A percentile compares a stretch with the other conserved stretches of the same genome.
Conservation (phyloP, 169 alveolate genomes). For the Ichthyophthirius multifiliis region DNA sequence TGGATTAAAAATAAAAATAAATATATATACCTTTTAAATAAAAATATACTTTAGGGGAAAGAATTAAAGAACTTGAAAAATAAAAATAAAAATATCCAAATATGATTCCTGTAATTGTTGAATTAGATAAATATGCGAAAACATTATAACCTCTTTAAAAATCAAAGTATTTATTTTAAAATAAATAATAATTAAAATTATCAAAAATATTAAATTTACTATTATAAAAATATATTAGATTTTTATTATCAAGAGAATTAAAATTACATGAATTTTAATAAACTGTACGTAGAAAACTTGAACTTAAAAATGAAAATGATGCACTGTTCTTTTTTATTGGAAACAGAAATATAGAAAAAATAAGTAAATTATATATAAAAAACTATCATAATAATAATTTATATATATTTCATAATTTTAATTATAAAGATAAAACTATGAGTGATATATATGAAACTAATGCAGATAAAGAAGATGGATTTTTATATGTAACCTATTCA, state of each 20-base stretch:
- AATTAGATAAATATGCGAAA: not conserved
- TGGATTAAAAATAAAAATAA: too few relatives aligned
- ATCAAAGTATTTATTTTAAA: conserved; percentile 8
- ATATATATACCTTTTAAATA: conserved; percentile 12
- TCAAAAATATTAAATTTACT: not conserved
- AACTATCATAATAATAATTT: not conserved
- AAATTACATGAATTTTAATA: conserved; percentile 6
- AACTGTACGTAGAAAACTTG: conserved; percentile 8
- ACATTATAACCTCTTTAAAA: not conserved
- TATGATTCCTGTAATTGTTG: conserved; percentile 37
- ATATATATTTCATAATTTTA: not conserved
- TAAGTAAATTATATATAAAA: too few relatives aligned
- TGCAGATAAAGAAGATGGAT: conserved; percentile 55
- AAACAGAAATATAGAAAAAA: too few relatives aligned
- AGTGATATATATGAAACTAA: conserved; percentile 41
- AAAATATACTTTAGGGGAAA: conserved; percentile 11
- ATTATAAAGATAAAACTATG: conserved; percentile 29
- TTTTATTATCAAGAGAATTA: not conserved
- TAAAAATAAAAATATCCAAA: conserved; percentile 14
- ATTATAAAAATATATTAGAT: not conserved
- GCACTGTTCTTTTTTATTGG: not conserved
- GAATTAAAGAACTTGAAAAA: conserved; percentile 14
- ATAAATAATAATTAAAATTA: too few relatives aligned
- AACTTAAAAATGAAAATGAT: not conserved
- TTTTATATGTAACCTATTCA: conserved; percentile 44